These are phyloP conservation scores for Diaporthe amygdali DNA, from an alignment of 2,329 filamentous ascomycete genomes.

Conservation along the genomic window DNA sequence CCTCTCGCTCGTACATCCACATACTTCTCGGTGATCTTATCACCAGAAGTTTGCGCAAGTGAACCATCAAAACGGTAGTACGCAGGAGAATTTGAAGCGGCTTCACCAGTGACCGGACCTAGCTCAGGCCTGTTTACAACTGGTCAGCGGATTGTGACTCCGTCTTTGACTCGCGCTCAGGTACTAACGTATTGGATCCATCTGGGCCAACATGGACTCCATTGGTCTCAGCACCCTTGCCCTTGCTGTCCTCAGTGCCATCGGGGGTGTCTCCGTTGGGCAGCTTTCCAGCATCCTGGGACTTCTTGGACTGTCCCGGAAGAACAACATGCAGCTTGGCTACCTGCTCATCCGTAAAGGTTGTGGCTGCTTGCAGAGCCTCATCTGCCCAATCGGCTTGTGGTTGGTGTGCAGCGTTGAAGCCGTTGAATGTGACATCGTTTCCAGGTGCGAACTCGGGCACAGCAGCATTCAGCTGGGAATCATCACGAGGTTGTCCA, in stretches of 20 bases:
- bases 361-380: constrained; percentile 37
- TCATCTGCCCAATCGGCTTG: neutral
- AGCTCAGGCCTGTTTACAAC: constrained; percentile 20
- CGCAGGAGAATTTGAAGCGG: constrained; percentile 8
- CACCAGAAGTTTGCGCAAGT: constrained; percentile 20
- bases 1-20: constrained; percentile 44
- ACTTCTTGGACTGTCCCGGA: constrained; percentile 7
- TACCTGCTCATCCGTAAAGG: constrained; percentile 36
- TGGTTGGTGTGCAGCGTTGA: neutral
- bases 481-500: constrained; percentile 47
- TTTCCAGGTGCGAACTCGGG: constrained; percentile 62
- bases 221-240: constrained; percentile 13
- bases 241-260: neutral
- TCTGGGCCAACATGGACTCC: constrained; percentile 15
- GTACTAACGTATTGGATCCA: constrained; percentile 15
- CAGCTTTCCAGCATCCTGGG: neutral
- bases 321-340: constrained; percentile 36
- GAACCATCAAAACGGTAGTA: constrained; percentile 20
- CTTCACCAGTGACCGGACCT: constrained; percentile 13
- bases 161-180: neutral
- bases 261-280: constrained; percentile 16
- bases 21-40: constrained; percentile 32
- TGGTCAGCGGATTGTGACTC: constrained; percentile 6
- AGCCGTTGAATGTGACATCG: neutral
- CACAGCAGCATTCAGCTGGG: constrained; percentile 65